Evolutionary conservation across 371 early-diverging fungal genomes (phyloP).

Genomic region (Apophysomyces ossiformis): DNA sequence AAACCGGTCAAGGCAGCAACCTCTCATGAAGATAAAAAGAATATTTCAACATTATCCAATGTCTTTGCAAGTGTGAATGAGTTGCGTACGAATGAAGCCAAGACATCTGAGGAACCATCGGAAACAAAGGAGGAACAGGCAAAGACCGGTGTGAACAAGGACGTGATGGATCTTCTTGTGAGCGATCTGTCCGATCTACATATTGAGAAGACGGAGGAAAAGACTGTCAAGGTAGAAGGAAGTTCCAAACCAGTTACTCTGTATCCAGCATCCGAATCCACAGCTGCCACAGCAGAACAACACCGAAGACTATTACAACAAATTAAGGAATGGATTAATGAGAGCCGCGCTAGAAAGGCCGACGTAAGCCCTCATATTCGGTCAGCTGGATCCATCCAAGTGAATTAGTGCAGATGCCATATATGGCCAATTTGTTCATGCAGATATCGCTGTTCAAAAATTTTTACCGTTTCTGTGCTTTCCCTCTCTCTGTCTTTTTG

Average conservation of each 20-base stretch:
- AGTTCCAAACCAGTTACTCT: not conserved
- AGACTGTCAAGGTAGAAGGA: not conserved
- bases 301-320: too few species aligned
- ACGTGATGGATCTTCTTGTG: constrained; percentile 15
- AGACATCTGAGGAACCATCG: constrained; percentile 3
- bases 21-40: constrained; percentile 4
- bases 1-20: not conserved
- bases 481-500: not conserved
- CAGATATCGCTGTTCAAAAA: too few species aligned
- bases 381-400: too few species aligned
- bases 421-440: too few species aligned
- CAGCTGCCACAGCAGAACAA: too few species aligned
- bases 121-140: not conserved
- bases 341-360: too few species aligned
- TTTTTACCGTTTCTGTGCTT: too few species aligned
- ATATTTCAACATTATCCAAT: constrained; percentile 14
- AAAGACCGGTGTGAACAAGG: constrained; percentile 11
- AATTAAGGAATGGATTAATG: too few species aligned
- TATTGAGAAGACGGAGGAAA: not conserved
- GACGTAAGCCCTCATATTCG: too few species aligned
- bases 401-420: too few species aligned
- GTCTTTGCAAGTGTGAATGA: constrained; percentile 11
- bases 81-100: not conserved
- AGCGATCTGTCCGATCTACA: constrained; percentile 12
- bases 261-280: not conserved